Evolutionary conservation across 2,329 filamentous ascomycete genomes (phyloP), one percentile per base, ranked within the genome.

Genomic region (Ophiostoma australiae): DNA sequence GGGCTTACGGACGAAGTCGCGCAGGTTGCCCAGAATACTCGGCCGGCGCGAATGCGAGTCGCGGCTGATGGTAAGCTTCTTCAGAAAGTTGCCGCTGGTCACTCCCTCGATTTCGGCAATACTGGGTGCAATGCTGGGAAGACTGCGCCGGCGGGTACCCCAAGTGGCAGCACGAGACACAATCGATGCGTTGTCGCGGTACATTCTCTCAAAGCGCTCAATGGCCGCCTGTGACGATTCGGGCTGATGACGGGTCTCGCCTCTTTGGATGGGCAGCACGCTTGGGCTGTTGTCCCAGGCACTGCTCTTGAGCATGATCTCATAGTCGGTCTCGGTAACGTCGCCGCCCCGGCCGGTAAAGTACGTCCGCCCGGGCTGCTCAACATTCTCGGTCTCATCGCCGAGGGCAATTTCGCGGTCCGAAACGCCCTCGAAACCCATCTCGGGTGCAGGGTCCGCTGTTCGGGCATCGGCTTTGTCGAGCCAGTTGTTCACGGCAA

Each of bases 161-260:
- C 90, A 89, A 0, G 90, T 92, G 23, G 90, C 90, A 17, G 88
- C 85, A 73, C 86, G 82, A 1, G 88, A 90, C 11, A 88, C 78
- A 13, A 89, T 81, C 0, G 88, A 90, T 37, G 83, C 84, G 67
- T 82, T 87, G 73, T 88, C 86, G 27, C 81, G 81, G 70, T 80
- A 84, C 80, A 85, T 81, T 13, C 79, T 80, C 73, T 86, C 80
- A 70, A 85, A 88, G 55, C 76, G 81, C 63, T 81, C 81, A 27
- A 89, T 88, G 11, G 86, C 86, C 20, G 80, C 85, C 63, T 85
- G 81, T 1, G 86, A 84, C 1, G 83, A 81, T 69, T 82, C 78
- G 1, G 85, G 86, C 73, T 87, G 85, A 27, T 77, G 76, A 11
- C 75, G 76, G 4, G 76, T 72, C 23, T 76, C 76, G 7, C 74